Conservation (phyloP, 139 green algal genomes). For the Marvania coccoides region DNA sequence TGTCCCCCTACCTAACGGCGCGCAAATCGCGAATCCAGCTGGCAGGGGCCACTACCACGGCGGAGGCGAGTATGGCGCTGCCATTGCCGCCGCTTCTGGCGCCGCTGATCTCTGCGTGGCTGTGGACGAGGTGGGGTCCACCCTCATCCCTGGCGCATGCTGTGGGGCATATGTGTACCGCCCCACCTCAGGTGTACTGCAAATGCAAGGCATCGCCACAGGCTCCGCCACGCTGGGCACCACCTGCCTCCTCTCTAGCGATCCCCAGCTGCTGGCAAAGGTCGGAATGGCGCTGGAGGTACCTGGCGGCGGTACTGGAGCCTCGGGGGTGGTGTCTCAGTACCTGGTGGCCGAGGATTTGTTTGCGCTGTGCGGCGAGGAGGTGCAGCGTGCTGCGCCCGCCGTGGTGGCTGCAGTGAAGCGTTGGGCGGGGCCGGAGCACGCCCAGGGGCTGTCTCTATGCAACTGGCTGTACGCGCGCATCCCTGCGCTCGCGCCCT, state of each 20-base stretch:
- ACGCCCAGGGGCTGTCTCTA: slow-evolving; percentile 24
- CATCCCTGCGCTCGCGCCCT: slow-evolving; percentile 1
- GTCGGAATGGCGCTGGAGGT: slow-evolving; percentile 19
- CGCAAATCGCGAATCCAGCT: background rate
- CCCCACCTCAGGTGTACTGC: slow-evolving; percentile 14
- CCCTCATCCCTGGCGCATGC: slow-evolving; percentile 3
- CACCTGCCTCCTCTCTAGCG: background rate
- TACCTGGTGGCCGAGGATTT: slow-evolving; percentile 35
- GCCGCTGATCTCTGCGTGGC: slow-evolving; percentile 11
- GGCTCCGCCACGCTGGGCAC: slow-evolving; percentile 4
- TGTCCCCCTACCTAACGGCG: background rate
- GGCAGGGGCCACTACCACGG: slow-evolving; percentile 6
- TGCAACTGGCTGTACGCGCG: slow-evolving; percentile 23
- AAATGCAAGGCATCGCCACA: slow-evolving; percentile 1
- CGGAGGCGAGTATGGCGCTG: slow-evolving; percentile 15
- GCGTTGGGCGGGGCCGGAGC: slow-evolving; percentile 27
- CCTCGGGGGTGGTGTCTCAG: background rate
- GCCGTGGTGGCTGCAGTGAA: slow-evolving; percentile 23
- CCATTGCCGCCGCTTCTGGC: slow-evolving; percentile 2
- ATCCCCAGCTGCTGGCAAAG: background rate
- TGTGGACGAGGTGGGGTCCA: slow-evolving; percentile 18
- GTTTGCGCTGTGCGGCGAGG: slow-evolving; percentile 2
- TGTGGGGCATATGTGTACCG: slow-evolving; percentile 19
- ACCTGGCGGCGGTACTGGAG: background rate
- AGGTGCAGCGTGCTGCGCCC: background rate